Base-by-base conservation (phyloP, 768 basidiomycete species). In the Psilocybe sp. region DNA sequence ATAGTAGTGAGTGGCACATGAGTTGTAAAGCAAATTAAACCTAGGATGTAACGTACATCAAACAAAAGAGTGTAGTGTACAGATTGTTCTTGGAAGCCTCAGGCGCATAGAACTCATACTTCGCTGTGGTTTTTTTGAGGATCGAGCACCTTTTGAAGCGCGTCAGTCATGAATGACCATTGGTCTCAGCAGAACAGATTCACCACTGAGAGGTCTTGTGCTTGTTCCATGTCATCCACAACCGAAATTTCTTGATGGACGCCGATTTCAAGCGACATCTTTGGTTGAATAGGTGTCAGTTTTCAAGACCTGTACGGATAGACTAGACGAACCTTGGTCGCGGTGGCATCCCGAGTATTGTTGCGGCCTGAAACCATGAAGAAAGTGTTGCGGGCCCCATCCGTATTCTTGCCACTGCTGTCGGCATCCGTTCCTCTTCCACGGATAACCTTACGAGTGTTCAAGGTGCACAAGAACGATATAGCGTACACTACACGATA, bases 341-440 rank as follows among this genome's bases (percentile, higher is more conserved):
- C 23, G 7, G 23, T 28, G 23, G 23, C 5, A n/a, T 44, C n/a
- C 31, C 53, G 50, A 20, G 54, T 54, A 20, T 33, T 40, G 2
- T 55, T 56, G 47, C 47, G 58, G 44, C 53, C 54, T 18, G 60
- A 61, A 39, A 66, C 59, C 53, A 64, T 45, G 50, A 61, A 60
- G 50, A 59, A 49, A 7, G 55, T 53, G 41, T 62, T 57, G 32
- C 50, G 52, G 33, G 43, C 44, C 43, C 54, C 52, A 33, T 51
- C 57, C 12, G 54, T 49, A 13, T 55, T 57, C 36, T 55, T 58
- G 47, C 51, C 61, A 13, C 54, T 59, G 9, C 55, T 64, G 44
- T 64, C 58, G 15, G 60, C 65, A 32, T 82, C 80, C 1, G 80
- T 78, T 11, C 80, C 80, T 41, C 71, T 72, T 4, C 79, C 82